Base-by-base conservation (phyloP, 768 basidiomycete species). In the Boletus tylopilopsis region DNA sequence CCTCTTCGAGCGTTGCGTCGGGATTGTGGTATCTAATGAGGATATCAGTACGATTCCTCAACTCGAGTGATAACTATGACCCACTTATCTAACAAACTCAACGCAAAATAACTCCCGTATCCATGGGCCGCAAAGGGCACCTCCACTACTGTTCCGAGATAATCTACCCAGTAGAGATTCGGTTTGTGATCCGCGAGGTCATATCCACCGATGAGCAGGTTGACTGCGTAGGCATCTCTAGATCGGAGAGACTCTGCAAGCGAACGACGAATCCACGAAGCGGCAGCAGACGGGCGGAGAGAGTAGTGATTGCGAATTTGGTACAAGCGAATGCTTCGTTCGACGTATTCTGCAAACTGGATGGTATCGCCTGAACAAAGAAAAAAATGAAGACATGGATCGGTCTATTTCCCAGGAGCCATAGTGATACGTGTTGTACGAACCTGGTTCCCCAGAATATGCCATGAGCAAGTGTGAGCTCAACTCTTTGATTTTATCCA, bases 91-190 rank as follows among this genome's bases (percentile, higher is more conserved):
- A 98, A 77, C 65, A 95, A 87, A 80, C 87, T 84, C 57, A 97
- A 71, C 10, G 84, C 86, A 68, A 98, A 96, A 71, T 94, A 96
- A 48, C 85, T 79, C 37, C 93, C 96, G 64, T 97, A 94, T 3
- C 96, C 96, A 63, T 98, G 95, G 1, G 93, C 94, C 15, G 84
- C 94, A 65, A 94, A 99, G 0, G 94, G 94, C 12, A 96, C 87
- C 47, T 84, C 80, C 4, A 85, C 80, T 63, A 89, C 77, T 6
- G 96, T 95, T 22, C 96, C 96, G 27, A 96, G 78, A 68, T 95
- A 93, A 73, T 99, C 96, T 51, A 97, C 76, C 94, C 94, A 98
- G 74, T 94, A 96, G 12, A 95, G 76, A 55, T 82, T 81, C 6
- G 94, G 92, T 15, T 73, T 73, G 55, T 80, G 62, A 7, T 79